Percentiles rank a stretch among this genome's conserved stretches.
Conservation (phyloP, 768 basidiomycete genomes). For the Kwoniella pini region DNA sequence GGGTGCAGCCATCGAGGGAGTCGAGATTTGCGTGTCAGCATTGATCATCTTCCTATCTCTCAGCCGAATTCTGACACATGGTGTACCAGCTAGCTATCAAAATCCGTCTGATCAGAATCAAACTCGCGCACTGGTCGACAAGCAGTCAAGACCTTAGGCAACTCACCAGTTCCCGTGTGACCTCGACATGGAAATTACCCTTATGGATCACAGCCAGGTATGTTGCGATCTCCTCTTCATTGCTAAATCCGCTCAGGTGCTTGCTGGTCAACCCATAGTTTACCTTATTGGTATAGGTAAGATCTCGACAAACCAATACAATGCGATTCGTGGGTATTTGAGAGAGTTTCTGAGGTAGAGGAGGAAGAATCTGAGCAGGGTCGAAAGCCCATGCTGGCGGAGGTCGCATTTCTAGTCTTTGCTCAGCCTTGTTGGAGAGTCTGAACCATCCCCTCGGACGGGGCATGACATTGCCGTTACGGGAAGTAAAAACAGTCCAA, state of each 20-base stretch:
- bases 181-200: not conserved
- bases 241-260: not conserved
- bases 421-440: not conserved
- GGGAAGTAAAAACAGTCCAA: not conserved
- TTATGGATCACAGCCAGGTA: not conserved
- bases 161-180: not conserved
- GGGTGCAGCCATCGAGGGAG: too few species aligned
- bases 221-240: conserved; percentile 1
- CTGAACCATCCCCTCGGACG: not conserved
- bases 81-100: too few species aligned
- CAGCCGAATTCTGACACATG: too few species aligned
- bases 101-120: not conserved
- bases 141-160: not conserved
- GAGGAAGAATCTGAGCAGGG: not conserved
- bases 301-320: too few species aligned
- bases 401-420: not conserved
- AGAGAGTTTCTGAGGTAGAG: not conserved
- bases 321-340: not conserved
- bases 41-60: too few species aligned
- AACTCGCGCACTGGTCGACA: not conserved
- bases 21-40: too few species aligned
- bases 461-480: not conserved
- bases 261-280: not conserved
- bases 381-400: not conserved
- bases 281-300: not conserved